Percentiles rank a stretch among this genome's conserved stretches.
phyloP scores from a whole-genome alignment of 2,329 filamentous ascomycete genomes.

The Leptographium wingfieldii region DNA sequence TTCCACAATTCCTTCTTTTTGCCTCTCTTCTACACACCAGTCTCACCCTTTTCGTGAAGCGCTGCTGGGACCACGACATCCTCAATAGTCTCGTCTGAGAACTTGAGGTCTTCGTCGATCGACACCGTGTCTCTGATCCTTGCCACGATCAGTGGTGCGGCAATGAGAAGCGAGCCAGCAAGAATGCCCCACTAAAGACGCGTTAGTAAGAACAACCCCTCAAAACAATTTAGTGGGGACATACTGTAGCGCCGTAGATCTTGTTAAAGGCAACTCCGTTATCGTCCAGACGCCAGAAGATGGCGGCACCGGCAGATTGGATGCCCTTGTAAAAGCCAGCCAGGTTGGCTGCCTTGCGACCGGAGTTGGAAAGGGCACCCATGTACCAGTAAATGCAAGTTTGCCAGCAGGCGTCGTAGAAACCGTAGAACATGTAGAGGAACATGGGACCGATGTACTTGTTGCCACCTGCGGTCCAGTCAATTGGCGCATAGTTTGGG shows the following conservation, averaged over 20 bases:
- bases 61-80: conserved; percentile 41
- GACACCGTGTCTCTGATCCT: conserved; percentile 73
- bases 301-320: conserved; percentile 73
- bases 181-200: conserved; percentile 56
- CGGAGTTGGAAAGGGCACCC: conserved; percentile 85
- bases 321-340: conserved; percentile 46
- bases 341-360: conserved; percentile 82
- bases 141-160: conserved; percentile 64
- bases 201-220: background rate
- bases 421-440: conserved; percentile 80
- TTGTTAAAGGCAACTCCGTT: conserved; percentile 50
- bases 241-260: conserved; percentile 50
- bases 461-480: conserved; percentile 51
- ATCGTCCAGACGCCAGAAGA: conserved; percentile 60
- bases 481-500: conserved; percentile 23
- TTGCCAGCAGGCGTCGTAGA: conserved; percentile 85
- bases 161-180: conserved; percentile 59
- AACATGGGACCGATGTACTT: conserved; percentile 68
- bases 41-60: conserved; percentile 7
- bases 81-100: conserved; percentile 68
- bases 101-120: conserved; percentile 70
- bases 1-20: background rate
- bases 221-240: conserved; percentile 8
- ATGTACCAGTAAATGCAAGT: conserved; percentile 92
- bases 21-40: conserved; percentile 4